Conservation (phyloP, 768 basidiomycete species). For the Serpula lacrymans region DNA sequence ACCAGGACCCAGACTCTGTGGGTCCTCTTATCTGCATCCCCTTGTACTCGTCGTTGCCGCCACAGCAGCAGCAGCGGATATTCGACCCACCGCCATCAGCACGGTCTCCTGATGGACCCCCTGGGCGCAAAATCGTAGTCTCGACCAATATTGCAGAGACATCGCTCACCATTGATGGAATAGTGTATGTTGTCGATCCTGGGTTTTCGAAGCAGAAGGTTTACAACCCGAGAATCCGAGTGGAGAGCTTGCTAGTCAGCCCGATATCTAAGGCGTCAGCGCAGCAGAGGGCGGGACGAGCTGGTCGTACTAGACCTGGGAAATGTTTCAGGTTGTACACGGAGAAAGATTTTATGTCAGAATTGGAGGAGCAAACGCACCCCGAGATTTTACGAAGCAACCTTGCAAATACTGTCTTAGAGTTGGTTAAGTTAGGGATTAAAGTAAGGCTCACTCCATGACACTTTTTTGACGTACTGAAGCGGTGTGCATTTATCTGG, state of each 20-base stretch:
- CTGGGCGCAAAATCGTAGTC: constrained; percentile 90
- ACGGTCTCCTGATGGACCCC: constrained; percentile 59
- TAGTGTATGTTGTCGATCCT: constrained; percentile 98
- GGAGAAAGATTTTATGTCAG: constrained; percentile 93
- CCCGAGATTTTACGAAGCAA: constrained; percentile 96
- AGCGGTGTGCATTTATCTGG: too few species aligned
- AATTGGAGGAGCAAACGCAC: constrained; percentile 95
- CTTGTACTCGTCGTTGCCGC: constrained; percentile 92
- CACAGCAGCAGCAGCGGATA: constrained; percentile 93
- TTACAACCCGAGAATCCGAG: constrained; percentile 95
- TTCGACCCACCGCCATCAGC: constrained; percentile 84
- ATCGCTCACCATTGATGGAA: constrained; percentile 95
- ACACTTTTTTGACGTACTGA: too few species aligned
- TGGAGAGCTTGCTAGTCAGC: constrained; percentile 88
- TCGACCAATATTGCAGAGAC: constrained; percentile 99
- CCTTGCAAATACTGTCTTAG: constrained; percentile 88
- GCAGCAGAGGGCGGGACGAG: constrained; percentile 94
- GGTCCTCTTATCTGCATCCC: constrained; percentile 91
- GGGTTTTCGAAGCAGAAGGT: constrained; percentile 98
- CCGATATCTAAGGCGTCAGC: constrained; percentile 97
- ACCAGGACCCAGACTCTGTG: constrained; percentile 67
- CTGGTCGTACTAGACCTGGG: constrained; percentile 92
- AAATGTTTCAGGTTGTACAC: constrained; percentile 98
- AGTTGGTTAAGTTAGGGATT: constrained; percentile 91
- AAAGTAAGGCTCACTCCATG: too few species aligned